Evolutionary conservation across 805 yeast species (phyloP).

Genomic region (Metschnikowia noctiluminum): DNA sequence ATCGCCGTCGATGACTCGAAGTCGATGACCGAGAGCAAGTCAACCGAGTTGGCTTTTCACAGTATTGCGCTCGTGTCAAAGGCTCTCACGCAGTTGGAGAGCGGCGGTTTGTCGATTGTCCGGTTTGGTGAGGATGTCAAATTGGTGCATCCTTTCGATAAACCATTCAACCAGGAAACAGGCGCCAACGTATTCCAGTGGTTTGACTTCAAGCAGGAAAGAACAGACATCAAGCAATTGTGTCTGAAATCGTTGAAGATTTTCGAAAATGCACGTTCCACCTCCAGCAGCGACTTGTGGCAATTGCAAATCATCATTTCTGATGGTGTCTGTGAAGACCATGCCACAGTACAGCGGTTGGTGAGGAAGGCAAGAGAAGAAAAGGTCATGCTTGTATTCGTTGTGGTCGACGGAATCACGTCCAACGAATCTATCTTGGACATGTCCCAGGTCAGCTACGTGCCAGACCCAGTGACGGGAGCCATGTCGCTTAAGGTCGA

Average conservation of each 20-base stretch:
- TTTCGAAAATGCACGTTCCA: constrained; percentile 57
- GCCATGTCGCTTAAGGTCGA: constrained; percentile 70
- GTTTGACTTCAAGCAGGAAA: constrained; percentile 86
- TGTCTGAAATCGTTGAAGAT: constrained; percentile 68
- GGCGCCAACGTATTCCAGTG: constrained; percentile 83
- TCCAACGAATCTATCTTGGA: constrained; percentile 85
- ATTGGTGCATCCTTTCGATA: constrained; percentile 86
- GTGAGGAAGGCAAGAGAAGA: constrained; percentile 92
- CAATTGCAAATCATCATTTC: constrained; percentile 88
- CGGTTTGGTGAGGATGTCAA: constrained; percentile 82
- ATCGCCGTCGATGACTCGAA: constrained; percentile 96
- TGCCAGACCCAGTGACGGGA: constrained; percentile 62
- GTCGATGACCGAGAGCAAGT: constrained; percentile 92
- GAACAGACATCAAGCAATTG: constrained; percentile 77
- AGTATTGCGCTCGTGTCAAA: constrained; percentile 91
- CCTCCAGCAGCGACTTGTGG: constrained; percentile 68
- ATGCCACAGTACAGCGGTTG: constrained; percentile 71
- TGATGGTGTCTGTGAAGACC: constrained; percentile 98
- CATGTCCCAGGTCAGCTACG: constrained; percentile 88
- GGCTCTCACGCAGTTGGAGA: constrained; percentile 89
- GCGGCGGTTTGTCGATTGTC: constrained; percentile 88
- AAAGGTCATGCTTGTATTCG: constrained; percentile 91
- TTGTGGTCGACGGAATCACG: constrained; percentile 84
- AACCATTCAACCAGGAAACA: constrained; percentile 76
- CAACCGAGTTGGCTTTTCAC: constrained; percentile 89